Evolutionary conservation across 2,329 filamentous ascomycete genomes (phyloP).

Genomic region (Aspergillus novoparasiticus): DNA sequence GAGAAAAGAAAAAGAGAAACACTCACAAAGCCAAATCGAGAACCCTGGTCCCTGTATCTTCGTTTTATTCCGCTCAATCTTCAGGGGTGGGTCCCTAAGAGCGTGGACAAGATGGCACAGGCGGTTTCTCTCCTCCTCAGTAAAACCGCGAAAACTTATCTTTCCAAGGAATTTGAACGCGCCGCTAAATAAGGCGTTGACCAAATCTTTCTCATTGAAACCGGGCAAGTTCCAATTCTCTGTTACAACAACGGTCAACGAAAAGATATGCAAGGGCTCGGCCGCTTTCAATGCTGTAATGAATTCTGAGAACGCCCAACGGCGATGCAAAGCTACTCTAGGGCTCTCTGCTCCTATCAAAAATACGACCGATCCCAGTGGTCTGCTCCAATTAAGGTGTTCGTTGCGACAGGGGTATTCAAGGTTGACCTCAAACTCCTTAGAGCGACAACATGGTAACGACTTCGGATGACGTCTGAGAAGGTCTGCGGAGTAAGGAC

Average conservation of each 20-base stretch:
- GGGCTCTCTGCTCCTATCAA: conserved; percentile 17
- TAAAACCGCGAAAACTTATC: conserved; percentile 19
- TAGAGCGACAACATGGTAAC: conserved; percentile 12
- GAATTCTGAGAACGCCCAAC: conserved; percentile 17
- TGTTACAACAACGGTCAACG: conserved; percentile 17
- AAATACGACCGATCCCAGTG: conserved; percentile 15
- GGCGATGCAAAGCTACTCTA: conserved; percentile 16
- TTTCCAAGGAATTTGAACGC: conserved; percentile 18
- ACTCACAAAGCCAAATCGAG: conserved; percentile 17
- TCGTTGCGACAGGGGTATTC: conserved; percentile 10
- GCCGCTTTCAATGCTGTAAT: conserved; percentile 14
- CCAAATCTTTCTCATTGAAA: conserved; percentile 19
- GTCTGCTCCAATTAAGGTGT: conserved; percentile 11
- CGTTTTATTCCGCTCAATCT: conserved; percentile 14
- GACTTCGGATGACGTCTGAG: conserved; percentile 14
- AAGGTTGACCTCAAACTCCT: conserved; percentile 6
- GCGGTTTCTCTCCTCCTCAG: conserved; percentile 11
- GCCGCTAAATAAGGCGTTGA: conserved; percentile 17
- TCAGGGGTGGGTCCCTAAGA: conserved; percentile 9
- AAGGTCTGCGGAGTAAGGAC: conserved; percentile 12
- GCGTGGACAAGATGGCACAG: conserved; percentile 10
- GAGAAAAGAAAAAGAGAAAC: background rate
- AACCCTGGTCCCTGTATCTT: conserved; percentile 11
- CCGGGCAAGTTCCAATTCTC: conserved; percentile 20
- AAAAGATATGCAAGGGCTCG: conserved; percentile 14